Evolutionary conservation across 129 eudicot genomes (phyloP), one percentile per base, ranked within the genome.

Genomic region (Calendula officinalis): DNA sequence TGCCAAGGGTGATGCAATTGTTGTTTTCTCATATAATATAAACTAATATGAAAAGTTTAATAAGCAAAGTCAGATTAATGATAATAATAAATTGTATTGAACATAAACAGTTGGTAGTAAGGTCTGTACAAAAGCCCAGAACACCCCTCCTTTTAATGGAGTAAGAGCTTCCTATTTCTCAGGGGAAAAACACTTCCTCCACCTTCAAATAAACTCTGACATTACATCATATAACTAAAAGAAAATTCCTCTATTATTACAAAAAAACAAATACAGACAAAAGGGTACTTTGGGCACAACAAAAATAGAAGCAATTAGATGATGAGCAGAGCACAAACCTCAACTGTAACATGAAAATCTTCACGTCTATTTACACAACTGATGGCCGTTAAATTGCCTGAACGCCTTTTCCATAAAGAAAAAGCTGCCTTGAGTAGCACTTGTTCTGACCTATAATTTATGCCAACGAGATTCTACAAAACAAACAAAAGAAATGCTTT

Each of bases 291-390:
- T 56, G 66, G 22, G 47, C 74, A 69, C 41, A 72, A 38, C 75
- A 68, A 59, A 70, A 70, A 59, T 48, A 70, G 50, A 60, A 60
- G 75, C 68, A 70, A 60, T 70, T 60, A 70, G 75, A 62, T 42
- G 70, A 60, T 70, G 48, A 70, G 75, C 52, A 33, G 70, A 32
- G 61, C 64, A 62, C 45, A 62, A 33, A 71, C 46, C 70, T 62
- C 70, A 45, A 16, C 10, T 66, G 61, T 66, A 66, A 51, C 60
- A 11, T 27, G 61, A 66, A 62, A 54, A 42, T 27, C 67, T 43
- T 53, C 67, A 11, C 44, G 56, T 70, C 70, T 72, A 72, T 62
- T 53, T 72, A 72, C 77, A 72, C 77, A 72, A 43, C 70, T 36
- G 48, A 62, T 34, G 36, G 32, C 62, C 14, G 64, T 27, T 54